Percentiles rank a stretch among this genome's conserved stretches.
Evolutionary conservation across 805 yeast genomes (phyloP).

Genomic region (Lipomyces sp.): DNA sequence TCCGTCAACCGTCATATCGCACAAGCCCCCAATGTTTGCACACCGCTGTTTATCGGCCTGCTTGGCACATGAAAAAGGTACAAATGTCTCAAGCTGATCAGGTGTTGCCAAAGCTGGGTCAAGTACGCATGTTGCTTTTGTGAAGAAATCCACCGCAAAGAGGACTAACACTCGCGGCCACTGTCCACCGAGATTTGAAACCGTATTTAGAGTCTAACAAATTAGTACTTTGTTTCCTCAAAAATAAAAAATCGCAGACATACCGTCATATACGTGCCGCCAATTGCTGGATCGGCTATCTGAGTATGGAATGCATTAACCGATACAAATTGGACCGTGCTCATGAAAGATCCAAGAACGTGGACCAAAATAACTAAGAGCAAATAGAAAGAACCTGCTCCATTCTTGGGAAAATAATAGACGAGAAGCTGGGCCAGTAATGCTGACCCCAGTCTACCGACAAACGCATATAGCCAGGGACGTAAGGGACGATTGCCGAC

Average conservation of each 20-base stretch:
- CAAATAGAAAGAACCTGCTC: constrained; percentile 62
- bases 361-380: constrained; percentile 79
- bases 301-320: constrained; percentile 93
- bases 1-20: constrained; percentile 70
- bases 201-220: constrained; percentile 70
- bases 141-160: constrained; percentile 77
- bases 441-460: constrained; percentile 81
- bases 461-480: constrained; percentile 89
- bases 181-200: constrained; percentile 93
- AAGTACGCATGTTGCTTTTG: constrained; percentile 62
- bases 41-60: constrained; percentile 58
- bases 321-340: constrained; percentile 93
- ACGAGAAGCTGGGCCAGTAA: constrained; percentile 74
- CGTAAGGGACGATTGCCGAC: constrained; percentile 67
- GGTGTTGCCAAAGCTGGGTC: constrained; percentile 30
- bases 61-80: constrained; percentile 45
- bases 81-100: constrained; percentile 32
- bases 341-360: constrained; percentile 84
- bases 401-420: constrained; percentile 65
- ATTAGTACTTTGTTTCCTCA: not conserved
- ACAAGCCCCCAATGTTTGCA: constrained; percentile 57
- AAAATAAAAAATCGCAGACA: not conserved
- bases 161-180: constrained; percentile 92
- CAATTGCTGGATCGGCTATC: constrained; percentile 93
- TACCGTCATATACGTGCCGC: constrained; percentile 95